Evolutionary conservation across 306 rosid species (phyloP).

Genomic region (Potentilla sterilis): DNA sequence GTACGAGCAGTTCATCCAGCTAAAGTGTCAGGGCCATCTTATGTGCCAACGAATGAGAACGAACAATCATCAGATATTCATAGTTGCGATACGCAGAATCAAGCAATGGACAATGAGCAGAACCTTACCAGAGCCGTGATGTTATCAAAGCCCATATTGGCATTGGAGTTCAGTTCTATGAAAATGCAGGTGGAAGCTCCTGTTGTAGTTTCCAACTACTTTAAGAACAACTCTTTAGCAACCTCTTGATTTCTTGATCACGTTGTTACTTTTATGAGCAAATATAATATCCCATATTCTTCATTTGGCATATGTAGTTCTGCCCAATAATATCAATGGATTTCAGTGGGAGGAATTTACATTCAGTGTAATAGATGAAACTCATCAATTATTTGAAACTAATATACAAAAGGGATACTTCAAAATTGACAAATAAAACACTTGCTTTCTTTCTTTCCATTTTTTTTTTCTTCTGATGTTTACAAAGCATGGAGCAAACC

Average conservation of each 20-base stretch:
- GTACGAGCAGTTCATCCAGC: slow-evolving; percentile 67
- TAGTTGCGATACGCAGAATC: background rate
- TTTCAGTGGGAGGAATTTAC: background rate
- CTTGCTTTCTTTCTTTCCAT: slow-evolving; percentile 1
- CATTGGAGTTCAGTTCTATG: slow-evolving; percentile 74
- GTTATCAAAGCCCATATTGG: slow-evolving; percentile 78
- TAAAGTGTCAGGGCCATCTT: slow-evolving; percentile 39
- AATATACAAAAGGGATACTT: background rate
- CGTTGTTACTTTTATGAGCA: background rate
- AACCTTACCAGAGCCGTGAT: slow-evolving; percentile 47
- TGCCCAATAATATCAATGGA: background rate
- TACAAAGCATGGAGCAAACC: slow-evolving; percentile 39
- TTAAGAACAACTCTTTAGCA: slow-evolving; percentile 30
- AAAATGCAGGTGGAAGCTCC: slow-evolving; percentile 92
- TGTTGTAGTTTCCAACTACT: slow-evolving; percentile 38
- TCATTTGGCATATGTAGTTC: background rate
- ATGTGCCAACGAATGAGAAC: slow-evolving; percentile 22
- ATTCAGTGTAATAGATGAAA: background rate
- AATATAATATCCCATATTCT: background rate
- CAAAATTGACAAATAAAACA: slow-evolving; percentile 12
- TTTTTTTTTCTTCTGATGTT: slow-evolving; percentile 26
- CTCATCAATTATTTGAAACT: slow-evolving; percentile 3
- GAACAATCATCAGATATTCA: slow-evolving; percentile 23
- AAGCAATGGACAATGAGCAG: slow-evolving; percentile 26
- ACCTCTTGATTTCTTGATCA: slow-evolving; percentile 33